A percentile compares a stretch with the other conserved stretches of the same genome.
These are phyloP conservation scores for Penicillium daleae DNA, from an alignment of 495 filamentous ascomycete species.

Conservation along the genomic window DNA sequence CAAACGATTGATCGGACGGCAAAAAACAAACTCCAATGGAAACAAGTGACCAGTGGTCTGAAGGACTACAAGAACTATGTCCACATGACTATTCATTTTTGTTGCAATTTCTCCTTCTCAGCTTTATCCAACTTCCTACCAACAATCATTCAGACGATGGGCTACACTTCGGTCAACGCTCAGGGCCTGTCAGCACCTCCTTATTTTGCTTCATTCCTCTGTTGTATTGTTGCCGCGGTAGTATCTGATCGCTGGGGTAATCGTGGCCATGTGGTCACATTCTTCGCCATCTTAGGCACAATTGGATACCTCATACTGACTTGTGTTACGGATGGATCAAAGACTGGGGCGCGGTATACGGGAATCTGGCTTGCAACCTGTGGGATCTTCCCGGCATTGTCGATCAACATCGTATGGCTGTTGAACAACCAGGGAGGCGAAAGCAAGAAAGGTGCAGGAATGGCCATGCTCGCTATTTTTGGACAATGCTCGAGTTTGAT, in stretches of 20 bases:
- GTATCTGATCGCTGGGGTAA: conserved; percentile 67
- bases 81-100: conserved; percentile 34
- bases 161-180: conserved; percentile 63
- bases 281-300: conserved; percentile 59
- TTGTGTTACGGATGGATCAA: conserved; percentile 38
- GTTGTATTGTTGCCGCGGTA: conserved; percentile 60
- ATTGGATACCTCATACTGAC: conserved; percentile 70
- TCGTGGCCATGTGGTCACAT: conserved; percentile 63
- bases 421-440: conserved; percentile 64
- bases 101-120: conserved; percentile 36
- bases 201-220: conserved; percentile 69
- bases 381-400: conserved; percentile 63
- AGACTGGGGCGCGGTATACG: conserved; percentile 58
- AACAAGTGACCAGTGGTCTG: conserved; percentile 29
- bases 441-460: conserved; percentile 37
- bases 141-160: conserved; percentile 70
- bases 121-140: conserved; percentile 73
- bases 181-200: conserved; percentile 77
- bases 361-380: conserved; percentile 66
- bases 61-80: conserved; percentile 37
- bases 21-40: conserved; percentile 26
- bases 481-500: conserved; percentile 38
- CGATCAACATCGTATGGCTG: conserved; percentile 68
- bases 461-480: conserved; percentile 36
- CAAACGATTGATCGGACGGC: conserved; percentile 30